Base-by-base conservation (phyloP, 176 grass and related monocot species). In the Avena eriantha region DNA sequence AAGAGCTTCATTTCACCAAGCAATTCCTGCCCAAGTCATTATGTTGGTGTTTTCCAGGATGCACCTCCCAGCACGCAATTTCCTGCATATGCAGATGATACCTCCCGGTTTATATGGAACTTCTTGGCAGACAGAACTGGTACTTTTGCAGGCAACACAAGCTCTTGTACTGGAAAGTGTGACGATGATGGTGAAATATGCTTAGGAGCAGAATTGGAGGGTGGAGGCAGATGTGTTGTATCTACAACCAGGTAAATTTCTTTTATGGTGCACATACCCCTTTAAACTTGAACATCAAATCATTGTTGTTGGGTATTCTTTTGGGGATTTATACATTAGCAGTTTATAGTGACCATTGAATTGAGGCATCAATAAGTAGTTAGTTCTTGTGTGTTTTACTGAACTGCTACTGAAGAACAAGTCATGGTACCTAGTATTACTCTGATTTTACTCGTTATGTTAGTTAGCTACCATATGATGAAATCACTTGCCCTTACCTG, bases 11-110 rank as follows among this genome's bases (percentile, higher is more conserved):
- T 99, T 89, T 91, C 90, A 51, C 80, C 94, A 43, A 97, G 83
- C 65, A 94, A 71, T 45, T 48, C 76, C 63, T 99, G 92, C 78
- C 90, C 97, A 31, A 96, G 84, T 82, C 97, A 96, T 58, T 99
- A 99, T 91, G 97, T 99, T 83, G 94, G 97, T 74, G 97, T 99
- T 89, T 99, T 91, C 79, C 92, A 85, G 85, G 97, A 94, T 59
- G 49, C 72, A 39, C 80, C 88, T 77, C 75, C 90, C 16, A 83
- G 88, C 69, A 90, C 87, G 13, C 88, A 90, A 12, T 82, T 68
- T 73, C 94, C 97, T 45, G 70, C 26, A 46, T 90, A 96, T 74
- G 97, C 92, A 58, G 94, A 93, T 90, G 97, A 99, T 88, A 93
- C 87, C n/a, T 91, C 97, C 61, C 90, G 94, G 49, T 99, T 99